Evolutionary conservation across 495 filamentous ascomycete genomes (phyloP), one percentile per base, ranked within the genome.

Genomic region (Bryoglossum gracile): DNA sequence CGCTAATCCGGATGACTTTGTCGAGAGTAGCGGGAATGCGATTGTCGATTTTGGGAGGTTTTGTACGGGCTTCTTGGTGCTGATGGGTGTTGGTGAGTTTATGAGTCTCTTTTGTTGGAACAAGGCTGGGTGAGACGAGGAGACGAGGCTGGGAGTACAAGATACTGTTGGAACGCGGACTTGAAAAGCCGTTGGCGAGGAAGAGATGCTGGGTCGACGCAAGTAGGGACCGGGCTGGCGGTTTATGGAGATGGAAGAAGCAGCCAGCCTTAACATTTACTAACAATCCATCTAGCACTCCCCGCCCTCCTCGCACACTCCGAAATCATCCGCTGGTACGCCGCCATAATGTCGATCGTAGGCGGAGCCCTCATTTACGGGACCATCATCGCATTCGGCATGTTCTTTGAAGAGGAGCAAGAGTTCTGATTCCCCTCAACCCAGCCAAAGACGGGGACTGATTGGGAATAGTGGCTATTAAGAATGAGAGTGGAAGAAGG

Each of bases 351-450:
- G 92, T 90, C 83, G 23, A 86, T 97, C 56, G 66, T 92, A 42
- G 92, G 92, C 17, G 92, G 92, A 35, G 66, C 95, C 33, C 65
- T 99, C 64, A 97, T 97, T 57, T 99, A 99, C 65, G 89, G 88
- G 26, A 99, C 92, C 11, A 95, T 99, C 62, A 92, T 97, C 63
- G 89, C 82, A 65, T 99, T 99, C 68, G 83, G 80, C 32, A 87
- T 94, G 87, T 97, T 97, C 70, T 99, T 99, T 76, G 82, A 89
- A 65, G 89, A 96, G 64, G 87, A 96, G 69, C 80, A 90, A 54
- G 92, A 95, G 56, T 98, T 77, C 43, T 77, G 62, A 35, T 14
- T 35, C n/a, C 21, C 3, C 18, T 17, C 11, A 13, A 13, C 26
- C 8, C 18, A 11, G 42, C 9, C 22, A 10, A 25, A 2, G 42